Base-by-base conservation (phyloP, 305 asterid species). In the Ilex paraguariensis region DNA sequence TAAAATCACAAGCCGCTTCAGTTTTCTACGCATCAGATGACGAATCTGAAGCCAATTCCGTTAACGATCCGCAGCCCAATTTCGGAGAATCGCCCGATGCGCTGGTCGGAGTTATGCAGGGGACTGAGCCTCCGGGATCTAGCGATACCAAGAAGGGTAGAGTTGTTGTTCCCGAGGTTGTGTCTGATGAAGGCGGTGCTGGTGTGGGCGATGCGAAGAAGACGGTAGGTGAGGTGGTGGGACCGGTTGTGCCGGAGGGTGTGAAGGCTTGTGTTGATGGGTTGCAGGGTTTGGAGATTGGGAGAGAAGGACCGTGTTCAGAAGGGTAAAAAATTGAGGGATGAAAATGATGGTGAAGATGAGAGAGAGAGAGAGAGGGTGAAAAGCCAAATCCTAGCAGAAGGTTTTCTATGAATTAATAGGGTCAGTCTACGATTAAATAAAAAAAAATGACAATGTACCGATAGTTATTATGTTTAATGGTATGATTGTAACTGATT, bases 241-340 rank as follows among this genome's bases (percentile, higher is more conserved):
- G 51, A 7, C 56, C 75, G 3, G 63, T 39, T 40, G 4, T 75
- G 62, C 77, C 83, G 64, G 85, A 64, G 30, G 63, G 69, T 6
- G 82, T 73, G 51, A 74, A 70, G 50, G 70, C 85, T 16, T 87
- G 94, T 65, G 82, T 81, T 10, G 96, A 78, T 65, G 94, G 83
- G 13, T 45, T 84, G 73, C 74, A 52, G 62, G 94, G 95, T 44
- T 39, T 86, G 86, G 82, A 69, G 64, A 81, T 86, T 62, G 87
- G 79, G 28, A 14, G 83, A 15, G 14, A 72, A 73, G 72, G 59
- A 73, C n/a, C 44, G 61, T 71, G 80, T 70, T 42, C 56, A 52
- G 11, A 63, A 64, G 68, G 85, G 83, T 1, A 82, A 79, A 73
- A 73, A 65, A 39, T 13, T 57, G 39, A 59, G 3, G 13, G 56